A percentile compares a stretch with the other conserved stretches of the same genome.
Evolutionary conservation across 768 basidiomycete genomes (phyloP).

Genomic region (Amanita subjunquillea): DNA sequence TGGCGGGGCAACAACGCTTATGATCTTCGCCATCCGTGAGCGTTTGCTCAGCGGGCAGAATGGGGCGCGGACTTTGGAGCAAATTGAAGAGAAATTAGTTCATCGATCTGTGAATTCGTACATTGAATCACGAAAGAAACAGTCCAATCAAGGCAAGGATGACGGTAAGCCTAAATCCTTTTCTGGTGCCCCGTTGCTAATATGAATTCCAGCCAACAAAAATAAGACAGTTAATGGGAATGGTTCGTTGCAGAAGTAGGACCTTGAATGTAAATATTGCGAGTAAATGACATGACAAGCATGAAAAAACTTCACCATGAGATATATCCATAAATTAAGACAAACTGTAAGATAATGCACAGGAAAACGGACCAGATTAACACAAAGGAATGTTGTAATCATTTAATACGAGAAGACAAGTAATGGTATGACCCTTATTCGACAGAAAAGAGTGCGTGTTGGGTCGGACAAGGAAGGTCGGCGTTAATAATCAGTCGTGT

Average conservation of each 20-base stretch:
- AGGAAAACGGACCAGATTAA: background rate
- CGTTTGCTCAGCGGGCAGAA: conserved; percentile 18
- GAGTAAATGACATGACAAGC: too few species aligned
- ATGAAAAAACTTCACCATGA: too few species aligned
- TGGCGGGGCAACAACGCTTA: conserved; percentile 39
- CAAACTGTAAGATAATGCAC: background rate
- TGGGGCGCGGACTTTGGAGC: background rate
- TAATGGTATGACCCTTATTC: background rate
- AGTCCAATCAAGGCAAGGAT: background rate
- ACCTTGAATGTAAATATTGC: too few species aligned
- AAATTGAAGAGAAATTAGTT: background rate
- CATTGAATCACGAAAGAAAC: background rate
- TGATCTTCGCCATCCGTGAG: conserved; percentile 43
- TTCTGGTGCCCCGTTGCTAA: background rate
- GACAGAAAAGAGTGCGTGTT: background rate
- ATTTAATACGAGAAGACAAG: background rate
- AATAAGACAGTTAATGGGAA: background rate
- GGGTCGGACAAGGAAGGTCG: background rate
- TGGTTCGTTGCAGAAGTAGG: too few species aligned
- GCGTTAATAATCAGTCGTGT: background rate
- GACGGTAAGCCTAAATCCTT: background rate
- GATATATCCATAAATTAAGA: background rate
- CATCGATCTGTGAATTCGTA: background rate
- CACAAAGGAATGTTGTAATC: background rate
- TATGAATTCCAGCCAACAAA: background rate